A percentile compares a stretch with the other conserved stretches of the same genome.
These are phyloP conservation scores for Bipolaris sorokiniana DNA, from an alignment of 2,329 filamentous ascomycete genomes.

Conservation along the genomic window DNA sequence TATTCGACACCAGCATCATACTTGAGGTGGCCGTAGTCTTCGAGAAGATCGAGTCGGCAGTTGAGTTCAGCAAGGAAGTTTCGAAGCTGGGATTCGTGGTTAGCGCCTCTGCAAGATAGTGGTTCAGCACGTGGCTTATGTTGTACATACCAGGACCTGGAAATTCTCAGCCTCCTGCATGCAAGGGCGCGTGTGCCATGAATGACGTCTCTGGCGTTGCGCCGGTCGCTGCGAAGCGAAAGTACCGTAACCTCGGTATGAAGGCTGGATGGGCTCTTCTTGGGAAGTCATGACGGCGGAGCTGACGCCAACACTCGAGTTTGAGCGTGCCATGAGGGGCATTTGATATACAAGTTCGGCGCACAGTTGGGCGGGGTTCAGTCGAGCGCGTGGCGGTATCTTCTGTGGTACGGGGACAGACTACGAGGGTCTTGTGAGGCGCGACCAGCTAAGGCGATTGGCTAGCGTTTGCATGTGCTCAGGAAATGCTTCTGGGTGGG, in stretches of 20 bases:
- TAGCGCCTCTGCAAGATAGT: constrained; percentile 15
- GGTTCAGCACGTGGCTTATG: not conserved
- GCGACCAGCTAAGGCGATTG: constrained; percentile 22
- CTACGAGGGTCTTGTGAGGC: constrained; percentile 21
- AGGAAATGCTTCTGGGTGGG: constrained; percentile 27
- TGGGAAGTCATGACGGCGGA: constrained; percentile 47
- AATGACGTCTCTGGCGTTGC: constrained; percentile 53
- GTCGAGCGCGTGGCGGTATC: constrained; percentile 28
- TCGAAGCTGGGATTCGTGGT: constrained; percentile 64
- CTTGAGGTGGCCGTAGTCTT: constrained; percentile 82
- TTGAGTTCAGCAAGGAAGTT: constrained; percentile 85
- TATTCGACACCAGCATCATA: constrained; percentile 83
- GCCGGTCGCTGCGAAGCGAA: constrained; percentile 25
- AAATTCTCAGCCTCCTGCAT: constrained; percentile 56
- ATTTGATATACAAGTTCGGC: constrained; percentile 27
- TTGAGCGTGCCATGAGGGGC: constrained; percentile 33
- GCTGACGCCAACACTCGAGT: constrained; percentile 32
- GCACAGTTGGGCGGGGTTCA: constrained; percentile 23
- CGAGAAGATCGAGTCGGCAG: constrained; percentile 83
- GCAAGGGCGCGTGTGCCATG: constrained; percentile 55
- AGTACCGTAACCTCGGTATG: constrained; percentile 47
- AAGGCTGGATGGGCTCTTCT: constrained; percentile 52
- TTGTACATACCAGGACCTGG: constrained; percentile 48
- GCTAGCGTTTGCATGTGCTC: constrained; percentile 30
- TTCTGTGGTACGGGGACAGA: constrained; percentile 12